Evolutionary conservation across 2,329 filamentous ascomycete genomes (phyloP).

Genomic region (Emmonsiellopsis sp.): DNA sequence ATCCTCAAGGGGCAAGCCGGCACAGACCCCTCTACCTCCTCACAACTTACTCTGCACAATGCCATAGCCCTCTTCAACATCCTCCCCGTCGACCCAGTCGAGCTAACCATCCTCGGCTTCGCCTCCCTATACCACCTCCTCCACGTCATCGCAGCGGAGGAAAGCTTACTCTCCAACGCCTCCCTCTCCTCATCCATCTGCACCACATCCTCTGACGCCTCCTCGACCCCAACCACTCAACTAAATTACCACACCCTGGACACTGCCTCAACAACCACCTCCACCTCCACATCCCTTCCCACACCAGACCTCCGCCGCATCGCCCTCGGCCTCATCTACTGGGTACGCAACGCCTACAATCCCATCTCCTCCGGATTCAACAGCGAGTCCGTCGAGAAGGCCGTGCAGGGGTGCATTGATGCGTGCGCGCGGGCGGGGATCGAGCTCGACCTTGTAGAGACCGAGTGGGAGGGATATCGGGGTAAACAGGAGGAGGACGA

Average conservation of each 20-base stretch:
- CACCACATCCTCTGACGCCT: conserved; percentile 10
- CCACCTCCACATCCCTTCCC: conserved; percentile 3
- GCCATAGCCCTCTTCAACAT: conserved; percentile 35
- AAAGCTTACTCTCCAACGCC: conserved; percentile 24
- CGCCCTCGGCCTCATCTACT: conserved; percentile 33
- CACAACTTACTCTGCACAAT: conserved; percentile 30
- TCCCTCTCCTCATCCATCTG: conserved; percentile 11
- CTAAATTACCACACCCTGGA: conserved; percentile 12
- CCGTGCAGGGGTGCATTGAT: conserved; percentile 30
- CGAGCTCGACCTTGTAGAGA: conserved; percentile 22
- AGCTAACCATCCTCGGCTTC: conserved; percentile 34
- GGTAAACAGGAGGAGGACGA: background rate
- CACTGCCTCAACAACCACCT: conserved; percentile 20
- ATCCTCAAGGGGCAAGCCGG: conserved; percentile 35
- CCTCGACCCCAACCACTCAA: conserved; percentile 5
- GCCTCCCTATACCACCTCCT: conserved; percentile 34
- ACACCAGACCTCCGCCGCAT: conserved; percentile 29
- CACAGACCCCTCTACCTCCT: conserved; percentile 23
- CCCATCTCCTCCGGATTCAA: conserved; percentile 36
- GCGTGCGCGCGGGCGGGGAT: conserved; percentile 28
- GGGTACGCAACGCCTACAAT: conserved; percentile 37
- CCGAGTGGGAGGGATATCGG: conserved; percentile 3
- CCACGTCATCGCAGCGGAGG: conserved; percentile 32
- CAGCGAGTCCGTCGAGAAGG: conserved; percentile 25
- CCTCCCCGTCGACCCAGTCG: conserved; percentile 33